Conservation (phyloP, 768 basidiomycete species). For the Lanmaoa pseudosensibilis region DNA sequence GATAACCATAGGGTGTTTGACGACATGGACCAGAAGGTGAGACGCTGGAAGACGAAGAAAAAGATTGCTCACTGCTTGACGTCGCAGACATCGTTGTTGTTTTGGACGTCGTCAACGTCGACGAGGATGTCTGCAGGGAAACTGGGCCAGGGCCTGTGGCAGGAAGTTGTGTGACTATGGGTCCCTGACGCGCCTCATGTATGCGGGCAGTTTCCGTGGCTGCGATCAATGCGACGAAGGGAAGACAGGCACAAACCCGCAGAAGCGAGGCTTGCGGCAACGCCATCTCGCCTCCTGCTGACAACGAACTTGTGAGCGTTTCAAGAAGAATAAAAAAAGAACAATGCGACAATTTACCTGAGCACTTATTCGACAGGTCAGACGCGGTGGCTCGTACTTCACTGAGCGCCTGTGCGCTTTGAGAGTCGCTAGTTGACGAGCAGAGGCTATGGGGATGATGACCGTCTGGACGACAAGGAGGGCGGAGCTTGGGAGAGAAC, state of each 20-base stretch:
- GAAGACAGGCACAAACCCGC: conserved; percentile 7
- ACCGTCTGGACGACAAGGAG: neutral
- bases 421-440: neutral
- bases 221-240: conserved; percentile 9
- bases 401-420: neutral
- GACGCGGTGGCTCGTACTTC: neutral
- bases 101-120: neutral
- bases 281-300: conserved; percentile 11
- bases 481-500: conserved; percentile 3
- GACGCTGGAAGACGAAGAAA: conserved; percentile 1
- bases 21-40: conserved; percentile 3
- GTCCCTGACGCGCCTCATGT: conserved; percentile 27
- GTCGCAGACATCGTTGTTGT: conserved; percentile 16
- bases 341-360: neutral
- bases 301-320: neutral
- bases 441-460: neutral
- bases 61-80: conserved; percentile 15
- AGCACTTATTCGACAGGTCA: neutral
- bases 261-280: conserved; percentile 8
- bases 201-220: conserved; percentile 13
- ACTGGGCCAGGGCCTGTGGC: conserved; percentile 7
- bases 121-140: conserved; percentile 5
- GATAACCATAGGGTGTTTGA: neutral
- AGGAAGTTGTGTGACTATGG: neutral
- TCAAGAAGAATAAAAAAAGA: neutral